phyloP scores from a whole-genome alignment of 2,329 filamentous ascomycete genomes.

The Pezicula radicicola region DNA sequence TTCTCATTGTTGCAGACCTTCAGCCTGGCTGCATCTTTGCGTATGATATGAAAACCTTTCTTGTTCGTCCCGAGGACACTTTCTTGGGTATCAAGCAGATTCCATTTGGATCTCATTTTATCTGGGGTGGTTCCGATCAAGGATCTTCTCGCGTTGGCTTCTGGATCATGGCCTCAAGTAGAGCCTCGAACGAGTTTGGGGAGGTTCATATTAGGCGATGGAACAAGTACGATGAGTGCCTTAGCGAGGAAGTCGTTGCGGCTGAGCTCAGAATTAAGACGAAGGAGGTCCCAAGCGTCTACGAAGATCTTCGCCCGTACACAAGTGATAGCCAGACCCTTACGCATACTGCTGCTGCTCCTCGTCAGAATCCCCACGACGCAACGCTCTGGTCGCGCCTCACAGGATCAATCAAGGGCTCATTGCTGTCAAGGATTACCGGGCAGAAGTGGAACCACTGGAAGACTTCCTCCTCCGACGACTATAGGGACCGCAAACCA shows the following conservation, averaged over 20 bases:
- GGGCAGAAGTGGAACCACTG: slow-evolving; percentile 41
- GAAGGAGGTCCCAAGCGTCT: slow-evolving; percentile 27
- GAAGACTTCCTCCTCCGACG: slow-evolving; percentile 52
- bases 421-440: slow-evolving; percentile 45
- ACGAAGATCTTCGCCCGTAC: slow-evolving; percentile 22
- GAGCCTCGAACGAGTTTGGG: slow-evolving; percentile 22
- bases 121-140: slow-evolving; percentile 52
- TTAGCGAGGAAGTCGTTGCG: slow-evolving; percentile 43
- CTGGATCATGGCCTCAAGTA: slow-evolving; percentile 43
- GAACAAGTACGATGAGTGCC: slow-evolving; percentile 53
- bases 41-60: slow-evolving; percentile 37
- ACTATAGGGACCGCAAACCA: slow-evolving; percentile 28
- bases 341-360: slow-evolving; percentile 1
- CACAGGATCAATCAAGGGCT: slow-evolving; percentile 43
- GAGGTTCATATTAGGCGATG: slow-evolving; percentile 45
- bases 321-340: not conserved
- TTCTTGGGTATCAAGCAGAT: slow-evolving; percentile 54
- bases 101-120: slow-evolving; percentile 53
- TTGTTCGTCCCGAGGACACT: slow-evolving; percentile 42
- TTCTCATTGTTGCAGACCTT: slow-evolving; percentile 49
- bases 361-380: slow-evolving; percentile 12
- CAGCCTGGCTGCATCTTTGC: slow-evolving; percentile 31
- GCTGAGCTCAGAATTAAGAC: slow-evolving; percentile 44
- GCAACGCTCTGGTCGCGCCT: slow-evolving; percentile 48
- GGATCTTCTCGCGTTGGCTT: slow-evolving; percentile 52